phyloP scores from a whole-genome alignment of 1,139 yeast genomes.

The Kodamaea derodonti region DNA sequence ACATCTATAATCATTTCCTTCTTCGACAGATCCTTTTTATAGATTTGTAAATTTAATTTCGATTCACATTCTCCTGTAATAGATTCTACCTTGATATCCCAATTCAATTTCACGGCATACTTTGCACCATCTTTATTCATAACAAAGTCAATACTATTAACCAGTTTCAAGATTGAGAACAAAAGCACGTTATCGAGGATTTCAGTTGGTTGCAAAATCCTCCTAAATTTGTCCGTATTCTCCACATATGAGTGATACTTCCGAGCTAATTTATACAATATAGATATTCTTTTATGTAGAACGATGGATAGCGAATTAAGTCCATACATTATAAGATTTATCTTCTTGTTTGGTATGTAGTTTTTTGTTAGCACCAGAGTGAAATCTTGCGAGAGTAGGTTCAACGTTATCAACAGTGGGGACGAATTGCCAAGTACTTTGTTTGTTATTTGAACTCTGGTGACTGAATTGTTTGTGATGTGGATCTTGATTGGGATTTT shows the following conservation, averaged over 20 bases:
- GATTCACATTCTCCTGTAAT: slow-evolving; percentile 28
- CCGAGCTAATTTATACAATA: slow-evolving; percentile 18
- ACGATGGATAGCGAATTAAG: slow-evolving; percentile 28
- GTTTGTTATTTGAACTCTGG: slow-evolving; percentile 1
- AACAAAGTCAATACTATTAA: slow-evolving; percentile 17
- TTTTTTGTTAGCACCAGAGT: slow-evolving; percentile 15
- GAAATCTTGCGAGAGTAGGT: slow-evolving; percentile 22
- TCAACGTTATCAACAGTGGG: slow-evolving; percentile 8
- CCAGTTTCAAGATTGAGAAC: slow-evolving; percentile 19
- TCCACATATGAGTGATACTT: slow-evolving; percentile 12
- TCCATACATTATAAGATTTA: slow-evolving; percentile 29
- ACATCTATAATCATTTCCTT: slow-evolving; percentile 4
- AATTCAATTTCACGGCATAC: slow-evolving; percentile 14
- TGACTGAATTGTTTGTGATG: slow-evolving; percentile 2
- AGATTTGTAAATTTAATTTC: slow-evolving; percentile 12
- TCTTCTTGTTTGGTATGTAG: slow-evolving; percentile 25
- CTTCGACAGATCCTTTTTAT: slow-evolving; percentile 4
- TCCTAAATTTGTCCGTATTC: slow-evolving; percentile 5
- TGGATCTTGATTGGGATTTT: slow-evolving; percentile 14
- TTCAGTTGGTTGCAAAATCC: slow-evolving; percentile 10
- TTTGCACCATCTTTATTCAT: slow-evolving; percentile 2
- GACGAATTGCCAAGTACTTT: slow-evolving; percentile 1
- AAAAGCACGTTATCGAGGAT: slow-evolving; percentile 15
- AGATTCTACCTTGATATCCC: slow-evolving; percentile 28
- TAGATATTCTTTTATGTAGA: slow-evolving; percentile 19